Percentiles rank a stretch among this genome's conserved stretches.
Evolutionary conservation across 2,329 filamentous ascomycete genomes (phyloP).

Genomic region (Colletotrichum tamarilloi): DNA sequence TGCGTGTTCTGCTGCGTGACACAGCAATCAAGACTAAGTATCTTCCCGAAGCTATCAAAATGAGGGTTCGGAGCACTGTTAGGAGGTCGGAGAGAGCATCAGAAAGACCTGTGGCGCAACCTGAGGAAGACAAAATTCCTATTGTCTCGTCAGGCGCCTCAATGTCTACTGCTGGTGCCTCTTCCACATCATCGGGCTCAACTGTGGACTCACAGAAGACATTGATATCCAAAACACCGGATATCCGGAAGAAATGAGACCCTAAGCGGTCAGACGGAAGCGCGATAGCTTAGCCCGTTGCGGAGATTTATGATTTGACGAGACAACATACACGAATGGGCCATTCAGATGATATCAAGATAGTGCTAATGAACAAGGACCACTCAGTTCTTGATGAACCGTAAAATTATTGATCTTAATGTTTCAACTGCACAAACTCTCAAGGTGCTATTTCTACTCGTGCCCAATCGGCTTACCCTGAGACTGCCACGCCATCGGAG

Average conservation of each 20-base stretch:
- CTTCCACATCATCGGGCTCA: slow-evolving; percentile 1
- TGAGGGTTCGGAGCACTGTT: background rate
- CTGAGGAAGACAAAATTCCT: background rate
- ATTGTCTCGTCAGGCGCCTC: slow-evolving; percentile 17
- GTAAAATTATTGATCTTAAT: background rate
- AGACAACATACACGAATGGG: background rate
- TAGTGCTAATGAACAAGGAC: background rate
- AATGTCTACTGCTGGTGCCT: slow-evolving; percentile 25
- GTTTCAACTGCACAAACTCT: background rate
- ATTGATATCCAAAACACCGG: background rate
- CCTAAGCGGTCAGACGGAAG: background rate
- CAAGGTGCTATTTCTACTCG: background rate
- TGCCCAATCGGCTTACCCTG: slow-evolving; percentile 28
- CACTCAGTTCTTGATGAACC: background rate
- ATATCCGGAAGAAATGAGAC: background rate
- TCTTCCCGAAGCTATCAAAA: slow-evolving; percentile 25
- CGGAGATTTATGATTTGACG: background rate
- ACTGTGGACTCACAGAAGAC: slow-evolving; percentile 21
- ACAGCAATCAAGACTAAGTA: slow-evolving; percentile 18
- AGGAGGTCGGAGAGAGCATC: slow-evolving; percentile 19
- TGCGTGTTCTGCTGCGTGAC: slow-evolving; percentile 35
- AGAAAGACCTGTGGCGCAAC: background rate
- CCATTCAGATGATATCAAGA: background rate
- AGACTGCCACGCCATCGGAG: slow-evolving; percentile 29
- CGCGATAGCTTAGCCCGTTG: background rate